These are phyloP conservation scores for Lophiotrema nucula DNA, from an alignment of 495 filamentous ascomycete genomes.

Conservation along the genomic window DNA sequence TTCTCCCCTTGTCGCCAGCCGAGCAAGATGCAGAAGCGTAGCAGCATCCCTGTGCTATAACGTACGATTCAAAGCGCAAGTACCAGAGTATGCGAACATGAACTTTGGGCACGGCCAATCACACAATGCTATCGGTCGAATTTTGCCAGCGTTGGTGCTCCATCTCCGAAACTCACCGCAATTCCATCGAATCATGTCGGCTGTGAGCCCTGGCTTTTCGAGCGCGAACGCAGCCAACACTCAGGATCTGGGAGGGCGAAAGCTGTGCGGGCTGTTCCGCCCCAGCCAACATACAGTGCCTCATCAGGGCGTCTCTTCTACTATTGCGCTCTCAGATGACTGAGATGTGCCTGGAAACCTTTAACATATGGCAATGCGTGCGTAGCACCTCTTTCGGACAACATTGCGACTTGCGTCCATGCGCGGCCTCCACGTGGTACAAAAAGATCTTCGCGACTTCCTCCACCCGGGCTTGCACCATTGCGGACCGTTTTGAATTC, in stretches of 20 bases:
- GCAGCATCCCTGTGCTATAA: background rate
- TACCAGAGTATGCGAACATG: background rate
- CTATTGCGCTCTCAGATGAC: too few relatives aligned
- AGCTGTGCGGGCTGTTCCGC: too few relatives aligned
- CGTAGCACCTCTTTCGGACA: background rate
- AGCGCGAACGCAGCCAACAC: too few relatives aligned
- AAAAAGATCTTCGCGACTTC: background rate
- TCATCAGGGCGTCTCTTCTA: too few relatives aligned
- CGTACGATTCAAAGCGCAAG: background rate
- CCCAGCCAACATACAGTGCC: too few relatives aligned
- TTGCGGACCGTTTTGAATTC: background rate
- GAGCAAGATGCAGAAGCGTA: background rate
- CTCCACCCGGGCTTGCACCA: background rate
- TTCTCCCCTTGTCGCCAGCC: background rate
- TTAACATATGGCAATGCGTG: background rate
- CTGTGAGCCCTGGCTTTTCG: background rate
- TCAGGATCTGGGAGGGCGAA: too few relatives aligned
- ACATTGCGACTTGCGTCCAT: background rate
- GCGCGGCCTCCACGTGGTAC: slow-evolving; percentile 15
- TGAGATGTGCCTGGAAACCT: slow-evolving; percentile 3
- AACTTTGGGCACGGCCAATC: too few relatives aligned
- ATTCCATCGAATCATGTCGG: slow-evolving; percentile 12
- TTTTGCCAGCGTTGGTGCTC: background rate
- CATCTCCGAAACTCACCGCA: slow-evolving; percentile 23
- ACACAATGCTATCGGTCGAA: background rate